A percentile compares a stretch with the other conserved stretches of the same genome.
Conservation (phyloP, 2,329 filamentous ascomycete genomes). For the Hymenoscyphus linearis region DNA sequence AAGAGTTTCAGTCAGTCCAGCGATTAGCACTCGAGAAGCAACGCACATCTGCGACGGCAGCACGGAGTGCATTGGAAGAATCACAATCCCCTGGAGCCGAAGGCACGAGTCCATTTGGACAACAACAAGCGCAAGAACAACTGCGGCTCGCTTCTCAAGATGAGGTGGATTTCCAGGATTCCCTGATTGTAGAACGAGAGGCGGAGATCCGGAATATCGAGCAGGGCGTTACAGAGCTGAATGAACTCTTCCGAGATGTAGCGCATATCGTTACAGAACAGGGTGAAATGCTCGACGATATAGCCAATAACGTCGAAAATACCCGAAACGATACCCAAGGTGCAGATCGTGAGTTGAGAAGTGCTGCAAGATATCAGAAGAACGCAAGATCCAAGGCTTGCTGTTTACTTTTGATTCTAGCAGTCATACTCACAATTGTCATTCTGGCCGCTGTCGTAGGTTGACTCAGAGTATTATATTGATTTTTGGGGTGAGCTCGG, state of each 20-base stretch:
- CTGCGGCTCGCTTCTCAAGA: conserved; percentile 80
- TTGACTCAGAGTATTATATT: conserved; percentile 33
- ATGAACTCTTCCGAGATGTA: conserved; percentile 96
- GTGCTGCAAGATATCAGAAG: conserved; percentile 89
- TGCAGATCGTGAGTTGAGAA: conserved; percentile 78
- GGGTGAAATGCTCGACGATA: conserved; percentile 80
- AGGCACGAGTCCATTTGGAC: conserved; percentile 36
- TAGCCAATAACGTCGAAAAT: conserved; percentile 81
- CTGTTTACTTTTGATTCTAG: conserved; percentile 81
- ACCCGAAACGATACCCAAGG: conserved; percentile 76
- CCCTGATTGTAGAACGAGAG: conserved; percentile 91
- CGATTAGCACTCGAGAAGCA: conserved; percentile 88
- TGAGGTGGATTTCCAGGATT: conserved; percentile 97
- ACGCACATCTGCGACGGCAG: conserved; percentile 76
- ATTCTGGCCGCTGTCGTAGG: conserved; percentile 80
- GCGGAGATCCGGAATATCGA: conserved; percentile 97
- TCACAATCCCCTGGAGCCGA: conserved; percentile 37
- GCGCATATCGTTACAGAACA: conserved; percentile 95
- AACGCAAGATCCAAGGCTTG: conserved; percentile 92
- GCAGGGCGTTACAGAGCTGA: conserved; percentile 89
- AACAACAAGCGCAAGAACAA: conserved; percentile 67
- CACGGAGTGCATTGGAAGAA: conserved; percentile 71
- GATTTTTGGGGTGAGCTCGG: neutral
- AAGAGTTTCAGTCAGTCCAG: conserved; percentile 91
- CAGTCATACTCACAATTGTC: conserved; percentile 83